Conservation (phyloP, 352 stramenopile species). For the Phytophthora syringae region DNA sequence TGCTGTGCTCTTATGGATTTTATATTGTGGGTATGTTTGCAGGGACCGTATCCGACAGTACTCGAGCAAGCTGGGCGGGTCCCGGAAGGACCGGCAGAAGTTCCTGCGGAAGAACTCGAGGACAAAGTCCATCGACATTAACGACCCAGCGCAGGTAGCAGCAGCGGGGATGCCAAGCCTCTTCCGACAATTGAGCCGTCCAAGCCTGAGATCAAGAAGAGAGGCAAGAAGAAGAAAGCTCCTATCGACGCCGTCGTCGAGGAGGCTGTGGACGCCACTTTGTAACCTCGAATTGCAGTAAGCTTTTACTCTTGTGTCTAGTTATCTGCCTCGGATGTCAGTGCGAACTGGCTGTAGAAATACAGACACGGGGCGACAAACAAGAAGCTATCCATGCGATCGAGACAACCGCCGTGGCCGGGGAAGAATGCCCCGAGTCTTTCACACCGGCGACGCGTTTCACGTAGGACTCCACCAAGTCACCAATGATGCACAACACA, state of each 20-base stretch:
- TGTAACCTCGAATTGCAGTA: conserved; percentile 38
- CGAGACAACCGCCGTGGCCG: conserved; percentile 77
- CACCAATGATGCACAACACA: conserved; percentile 66
- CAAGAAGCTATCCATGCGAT: conserved; percentile 84
- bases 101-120: conserved; percentile 61
- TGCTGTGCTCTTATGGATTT: conserved; percentile 1
- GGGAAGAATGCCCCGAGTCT: conserved; percentile 79
- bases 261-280: conserved; percentile 60
- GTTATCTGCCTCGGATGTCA: conserved; percentile 3
- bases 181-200: conserved; percentile 11
- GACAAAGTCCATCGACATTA: conserved; percentile 37
- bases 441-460: conserved; percentile 78
- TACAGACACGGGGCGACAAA: conserved; percentile 71
- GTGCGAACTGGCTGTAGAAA: conserved; percentile 49
- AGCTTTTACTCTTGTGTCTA: conserved; percentile 8
- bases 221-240: conserved; percentile 27
- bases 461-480: conserved; percentile 72
- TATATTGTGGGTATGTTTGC: not conserved
- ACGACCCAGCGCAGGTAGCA: conserved; percentile 38
- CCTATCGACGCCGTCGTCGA: conserved; percentile 51
- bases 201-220: conserved; percentile 19
- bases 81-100: conserved; percentile 70
- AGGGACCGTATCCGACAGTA: conserved; percentile 80
- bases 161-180: conserved; percentile 11
- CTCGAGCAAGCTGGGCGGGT: conserved; percentile 74